Base-by-base conservation (phyloP, 2,329 filamentous ascomycete species). In the Sporothrix phasma region DNA sequence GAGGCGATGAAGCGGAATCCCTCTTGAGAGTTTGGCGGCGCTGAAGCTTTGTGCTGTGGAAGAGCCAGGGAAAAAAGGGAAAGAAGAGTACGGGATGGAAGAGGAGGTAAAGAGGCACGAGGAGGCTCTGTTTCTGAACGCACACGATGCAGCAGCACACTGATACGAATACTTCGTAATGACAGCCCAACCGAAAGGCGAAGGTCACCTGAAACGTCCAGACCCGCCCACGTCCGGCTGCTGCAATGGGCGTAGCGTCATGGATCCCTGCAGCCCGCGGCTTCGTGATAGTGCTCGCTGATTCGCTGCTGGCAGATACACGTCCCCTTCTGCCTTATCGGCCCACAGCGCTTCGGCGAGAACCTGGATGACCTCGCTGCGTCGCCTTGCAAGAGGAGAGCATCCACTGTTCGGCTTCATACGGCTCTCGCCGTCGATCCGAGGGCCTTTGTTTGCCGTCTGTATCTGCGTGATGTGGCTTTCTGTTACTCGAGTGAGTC, bases 161-260 rank as follows among this genome's bases (percentile, higher is more conserved):
- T n/a, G 2, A 17, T 34, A 26, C 15, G 46, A 31, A 24, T 22
- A 29, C 5, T 26, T 17, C 47, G 34, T 13, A n/a, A n/a, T n/a
- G n/a, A 5, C 29, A 34, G 29, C 29, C 49, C 26, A 1, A 29
- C 29, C 49, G 10, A 54, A 26, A 51, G 53, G 56, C 56, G 56
- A 39, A 59, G 56, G 56, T 59, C 56, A 59, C 37, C 56, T 59
- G 56, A 59, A 59, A 59, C 56, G 37, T 22, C 31, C 56, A 59
- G 45, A 45, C 39, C n/a, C n/a, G 56, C 46, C 46, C 39, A 59
- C 39, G 37, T 29, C 31, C 17, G 29, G 49, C 49, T 19, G 56
- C 26, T 47, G 39, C 13, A 45, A 47, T 37, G 37, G 56, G 56
- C 24, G 39, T 43, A 59, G 56, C 11, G 56, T 15, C 51, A 6